Conservation (phyloP, 345 rosid genomes). For the Eucalyptus curtisii region DNA sequence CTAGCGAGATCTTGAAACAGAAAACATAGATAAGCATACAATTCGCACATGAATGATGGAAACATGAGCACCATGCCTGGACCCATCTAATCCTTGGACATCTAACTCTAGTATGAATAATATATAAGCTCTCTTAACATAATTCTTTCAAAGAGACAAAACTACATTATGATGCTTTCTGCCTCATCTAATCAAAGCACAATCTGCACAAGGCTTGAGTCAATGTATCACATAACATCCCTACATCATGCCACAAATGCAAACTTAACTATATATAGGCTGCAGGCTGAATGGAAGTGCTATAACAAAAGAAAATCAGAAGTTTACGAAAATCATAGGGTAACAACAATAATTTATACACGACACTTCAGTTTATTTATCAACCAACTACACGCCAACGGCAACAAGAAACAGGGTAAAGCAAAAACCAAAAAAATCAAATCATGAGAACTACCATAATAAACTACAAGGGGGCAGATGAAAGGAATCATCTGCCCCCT, state of each 20-base stretch:
- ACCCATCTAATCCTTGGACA: neutral
- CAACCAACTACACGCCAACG: neutral
- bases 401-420: neutral
- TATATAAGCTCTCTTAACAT: neutral
- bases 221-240: neutral
- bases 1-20: neutral
- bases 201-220: neutral
- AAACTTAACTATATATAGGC: neutral
- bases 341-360: neutral
- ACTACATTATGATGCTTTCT: neutral
- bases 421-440: neutral
- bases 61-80: neutral
- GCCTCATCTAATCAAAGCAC: neutral
- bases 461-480: neutral
- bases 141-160: neutral
- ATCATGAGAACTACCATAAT: neutral
- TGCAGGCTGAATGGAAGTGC: neutral
- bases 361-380: neutral
- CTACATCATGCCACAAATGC: neutral
- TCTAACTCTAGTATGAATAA: neutral
- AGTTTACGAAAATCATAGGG: neutral
- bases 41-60: neutral
- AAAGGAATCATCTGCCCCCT: neutral
- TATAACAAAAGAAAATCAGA: neutral
- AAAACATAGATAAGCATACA: neutral